Evolutionary conservation across 345 rosid genomes (phyloP).

Genomic region (Eucalyptus erythrocorys): DNA sequence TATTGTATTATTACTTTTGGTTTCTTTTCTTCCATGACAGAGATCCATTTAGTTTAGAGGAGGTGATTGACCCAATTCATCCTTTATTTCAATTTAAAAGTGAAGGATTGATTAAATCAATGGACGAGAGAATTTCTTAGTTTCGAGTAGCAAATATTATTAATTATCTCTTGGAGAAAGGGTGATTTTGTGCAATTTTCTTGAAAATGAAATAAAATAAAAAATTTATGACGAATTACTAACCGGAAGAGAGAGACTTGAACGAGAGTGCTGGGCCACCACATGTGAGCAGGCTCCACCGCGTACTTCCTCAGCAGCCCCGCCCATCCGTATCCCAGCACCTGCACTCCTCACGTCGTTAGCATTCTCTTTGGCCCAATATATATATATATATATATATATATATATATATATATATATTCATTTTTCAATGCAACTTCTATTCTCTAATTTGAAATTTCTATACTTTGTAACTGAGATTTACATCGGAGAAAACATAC

Average conservation of each 20-base stretch:
- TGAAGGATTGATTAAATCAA: neutral
- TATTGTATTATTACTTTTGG: too few relatives aligned
- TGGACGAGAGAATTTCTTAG: neutral
- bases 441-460: neutral
- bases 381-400: too few relatives aligned
- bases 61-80: neutral
- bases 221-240: neutral
- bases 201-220: neutral
- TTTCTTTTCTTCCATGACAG: neutral
- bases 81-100: neutral
- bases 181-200: neutral
- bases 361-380: neutral
- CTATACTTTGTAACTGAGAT: too few relatives aligned
- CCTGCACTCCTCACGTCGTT: neutral
- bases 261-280: conserved; percentile 7
- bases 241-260: conserved; percentile 9
- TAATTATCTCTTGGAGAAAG: neutral
- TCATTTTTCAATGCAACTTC: neutral
- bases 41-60: neutral
- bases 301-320: conserved; percentile 4
- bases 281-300: conserved; percentile 9
- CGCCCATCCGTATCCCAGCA: conserved; percentile 6
- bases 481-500: neutral
- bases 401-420: too few relatives aligned
- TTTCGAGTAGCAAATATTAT: neutral